Evolutionary conservation across 345 rosid genomes (phyloP).

Genomic region (Citrus cavaleriei): DNA sequence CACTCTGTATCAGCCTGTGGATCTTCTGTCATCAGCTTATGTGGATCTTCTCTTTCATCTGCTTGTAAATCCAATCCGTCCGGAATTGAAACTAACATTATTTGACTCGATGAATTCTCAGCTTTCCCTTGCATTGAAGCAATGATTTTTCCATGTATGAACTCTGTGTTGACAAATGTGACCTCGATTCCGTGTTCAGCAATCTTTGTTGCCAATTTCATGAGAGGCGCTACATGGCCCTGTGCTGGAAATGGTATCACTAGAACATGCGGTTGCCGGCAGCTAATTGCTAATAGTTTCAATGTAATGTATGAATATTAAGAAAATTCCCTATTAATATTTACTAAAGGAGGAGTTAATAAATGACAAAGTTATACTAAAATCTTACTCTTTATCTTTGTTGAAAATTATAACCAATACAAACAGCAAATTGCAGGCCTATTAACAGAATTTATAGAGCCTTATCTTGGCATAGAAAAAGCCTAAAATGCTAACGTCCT

Average conservation of each 20-base stretch:
- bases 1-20: not conserved
- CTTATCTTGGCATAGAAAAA: no score
- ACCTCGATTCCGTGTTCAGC: constrained; percentile 32
- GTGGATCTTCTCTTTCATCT: not conserved
- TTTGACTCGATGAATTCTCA: not conserved
- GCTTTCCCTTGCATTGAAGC: constrained; percentile 8
- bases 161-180: constrained; percentile 30
- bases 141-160: constrained; percentile 14
- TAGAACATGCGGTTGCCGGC: constrained; percentile 17
- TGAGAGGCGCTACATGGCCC: constrained; percentile 33
- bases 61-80: constrained; percentile 7
- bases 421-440: no score
- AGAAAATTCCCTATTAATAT: no score
- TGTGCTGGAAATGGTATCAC: constrained; percentile 30
- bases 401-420: no score
- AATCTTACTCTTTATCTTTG: no score
- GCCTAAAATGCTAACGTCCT: no score
- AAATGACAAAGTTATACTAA: no score
- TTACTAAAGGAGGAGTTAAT: no score
- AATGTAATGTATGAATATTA: no score
- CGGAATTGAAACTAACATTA: constrained; percentile 25
- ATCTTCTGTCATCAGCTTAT: not conserved
- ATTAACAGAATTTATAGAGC: no score
- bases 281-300: no score
- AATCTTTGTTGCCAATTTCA: constrained; percentile 31